Conservation (phyloP, 2,329 filamentous ascomycete species). For the Sphaerostilbella broomeana region DNA sequence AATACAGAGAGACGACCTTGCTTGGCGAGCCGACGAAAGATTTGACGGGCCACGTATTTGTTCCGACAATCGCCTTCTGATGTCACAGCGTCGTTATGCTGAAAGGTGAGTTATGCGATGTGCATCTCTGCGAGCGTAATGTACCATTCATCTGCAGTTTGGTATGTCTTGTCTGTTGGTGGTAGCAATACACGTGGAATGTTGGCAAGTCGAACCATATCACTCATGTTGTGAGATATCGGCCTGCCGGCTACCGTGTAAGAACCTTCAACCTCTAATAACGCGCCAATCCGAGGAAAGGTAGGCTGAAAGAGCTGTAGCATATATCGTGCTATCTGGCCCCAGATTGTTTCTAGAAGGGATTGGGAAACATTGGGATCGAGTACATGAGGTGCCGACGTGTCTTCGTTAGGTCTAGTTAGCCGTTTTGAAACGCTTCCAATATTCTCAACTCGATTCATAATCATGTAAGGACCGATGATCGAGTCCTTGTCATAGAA, state of each 20-base stretch:
- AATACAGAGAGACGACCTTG: slow-evolving; percentile 22
- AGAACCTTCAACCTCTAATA: slow-evolving; percentile 22
- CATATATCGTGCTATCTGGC: slow-evolving; percentile 32
- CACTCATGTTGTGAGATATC: slow-evolving; percentile 37
- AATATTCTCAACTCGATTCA: slow-evolving; percentile 17
- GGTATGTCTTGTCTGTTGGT: slow-evolving; percentile 17
- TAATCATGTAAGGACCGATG: slow-evolving; percentile 20
- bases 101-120: slow-evolving; percentile 32
- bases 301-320: slow-evolving; percentile 30
- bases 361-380: slow-evolving; percentile 23
- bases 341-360: slow-evolving; percentile 27
- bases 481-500: slow-evolving; percentile 18
- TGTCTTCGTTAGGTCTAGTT: slow-evolving; percentile 15
- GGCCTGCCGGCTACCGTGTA: slow-evolving; percentile 28
- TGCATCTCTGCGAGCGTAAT: slow-evolving; percentile 34
- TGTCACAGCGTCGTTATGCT: slow-evolving; percentile 33
- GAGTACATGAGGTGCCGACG: slow-evolving; percentile 18
- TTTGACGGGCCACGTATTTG: slow-evolving; percentile 36
- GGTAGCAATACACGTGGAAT: slow-evolving; percentile 20
- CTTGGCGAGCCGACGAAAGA: slow-evolving; percentile 32
- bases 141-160: slow-evolving; percentile 32
- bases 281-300: slow-evolving; percentile 34
- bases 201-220: slow-evolving; percentile 25
- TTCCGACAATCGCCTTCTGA: slow-evolving; percentile 34
- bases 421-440: slow-evolving; percentile 18